Percentiles rank a stretch among this genome's conserved stretches.
Conservation (phyloP, 306 rosid species). For the Psophocarpus tetragonolobus region DNA sequence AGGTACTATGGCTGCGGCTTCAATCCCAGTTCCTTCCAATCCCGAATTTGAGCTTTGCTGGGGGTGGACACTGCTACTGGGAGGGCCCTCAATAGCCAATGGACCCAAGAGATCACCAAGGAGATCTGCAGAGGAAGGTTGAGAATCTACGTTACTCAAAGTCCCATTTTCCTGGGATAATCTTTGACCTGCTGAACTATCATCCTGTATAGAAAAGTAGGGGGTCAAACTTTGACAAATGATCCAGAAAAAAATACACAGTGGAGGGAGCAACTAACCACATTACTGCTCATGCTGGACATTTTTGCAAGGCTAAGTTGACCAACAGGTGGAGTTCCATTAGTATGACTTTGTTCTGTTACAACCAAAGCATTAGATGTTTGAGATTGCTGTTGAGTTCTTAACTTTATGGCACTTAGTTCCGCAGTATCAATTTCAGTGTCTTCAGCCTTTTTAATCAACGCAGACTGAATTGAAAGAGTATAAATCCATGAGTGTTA, state of each 20-base stretch:
- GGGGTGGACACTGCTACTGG: conserved; percentile 49
- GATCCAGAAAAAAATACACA: neutral
- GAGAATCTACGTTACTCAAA: conserved; percentile 58
- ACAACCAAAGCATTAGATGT: conserved; percentile 92
- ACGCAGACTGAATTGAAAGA: conserved; percentile 68
- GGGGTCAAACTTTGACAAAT: conserved; percentile 26
- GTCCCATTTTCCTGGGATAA: conserved; percentile 74
- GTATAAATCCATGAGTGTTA: conserved; percentile 24
- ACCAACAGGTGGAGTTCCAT: conserved; percentile 60
- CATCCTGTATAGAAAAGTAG: conserved; percentile 61
- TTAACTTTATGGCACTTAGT: conserved; percentile 89
- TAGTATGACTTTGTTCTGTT: conserved; percentile 70
- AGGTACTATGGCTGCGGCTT: conserved; percentile 86
- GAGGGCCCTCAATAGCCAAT: conserved; percentile 95
- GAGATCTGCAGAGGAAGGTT: conserved; percentile 64
- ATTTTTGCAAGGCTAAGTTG: conserved; percentile 83
- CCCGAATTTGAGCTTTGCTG: conserved; percentile 51
- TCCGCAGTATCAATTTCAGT: conserved; percentile 91
- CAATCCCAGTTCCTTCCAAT: conserved; percentile 56
- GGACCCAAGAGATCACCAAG: conserved; percentile 90
- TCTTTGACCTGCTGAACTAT: conserved; percentile 47
- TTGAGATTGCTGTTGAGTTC: conserved; percentile 79
- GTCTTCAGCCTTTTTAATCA: conserved; percentile 95
- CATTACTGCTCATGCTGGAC: conserved; percentile 60
- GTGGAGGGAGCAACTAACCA: conserved; percentile 51